Evolutionary conservation across 2,329 filamentous ascomycete genomes (phyloP), one percentile per base, ranked within the genome.

Genomic region (Aspergillus sp.): DNA sequence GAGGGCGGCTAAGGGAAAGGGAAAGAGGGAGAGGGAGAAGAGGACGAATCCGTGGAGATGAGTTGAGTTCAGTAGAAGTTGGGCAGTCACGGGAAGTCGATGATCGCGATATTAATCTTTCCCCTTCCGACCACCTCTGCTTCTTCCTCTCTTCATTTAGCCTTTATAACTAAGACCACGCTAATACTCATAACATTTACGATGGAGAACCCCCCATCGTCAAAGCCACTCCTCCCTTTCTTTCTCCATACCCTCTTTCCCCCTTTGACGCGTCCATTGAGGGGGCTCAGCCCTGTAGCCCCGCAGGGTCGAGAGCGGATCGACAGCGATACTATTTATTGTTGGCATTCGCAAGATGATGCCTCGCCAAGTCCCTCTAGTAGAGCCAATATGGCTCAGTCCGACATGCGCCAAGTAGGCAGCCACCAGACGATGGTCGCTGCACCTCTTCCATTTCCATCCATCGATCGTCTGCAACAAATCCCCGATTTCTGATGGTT

Each of bases 271-370:
- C 56, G 56, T 58, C 56, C 46, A 26, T 26, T 20, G 47, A 22
- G 45, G 32, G 52, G 50, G 54, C 57, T 62, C 60, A 62, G 60
- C 60, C 60, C 60, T 62, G 60, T 57, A 39, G 60, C 57, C 60
- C 60, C 60, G 51, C 20, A 46, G 18, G 20, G 52, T 54, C 36
- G 22, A 54, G 18, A 54, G 52, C 52, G 22, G 52, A 54, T 54
- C 52, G 52, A 46, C 52, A 7, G 12, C 39, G 32, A n/a, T n/a
- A 51, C 49, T 51, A 18, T 22, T 51, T 14, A 29, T 26, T 26
- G 16, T 32, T 32, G 26, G n/a, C 10, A 42, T 42, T 39, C 18
- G 45, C 45, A 24, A 16, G 45, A 22, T 12, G 20, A 47, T 7
- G 9, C 45, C 45, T 24, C 45, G 22, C 45, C 45, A 47, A 47